Base-by-base conservation (phyloP, 352 stramenopile species). In the Peronosclerospora sorghi region DNA sequence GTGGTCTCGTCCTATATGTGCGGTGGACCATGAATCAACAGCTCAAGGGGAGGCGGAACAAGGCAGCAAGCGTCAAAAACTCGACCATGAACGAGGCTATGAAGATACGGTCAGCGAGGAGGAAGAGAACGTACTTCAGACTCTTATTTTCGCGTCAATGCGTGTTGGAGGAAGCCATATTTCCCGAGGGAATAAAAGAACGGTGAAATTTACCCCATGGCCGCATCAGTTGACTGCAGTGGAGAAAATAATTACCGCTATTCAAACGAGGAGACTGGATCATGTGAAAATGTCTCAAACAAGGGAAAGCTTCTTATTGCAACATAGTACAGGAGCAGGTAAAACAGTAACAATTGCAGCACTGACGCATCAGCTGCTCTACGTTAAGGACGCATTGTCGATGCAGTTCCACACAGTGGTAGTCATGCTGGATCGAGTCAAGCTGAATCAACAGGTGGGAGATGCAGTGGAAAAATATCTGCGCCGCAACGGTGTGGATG, bases 341-440 rank as follows among this genome's bases (percentile, higher is more conserved):
- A 91, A 91, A 54, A 87, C 75, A 20, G 35, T 85, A 38, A 90
- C 78, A 8, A 86, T 90, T 38, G 73, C 73, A 5, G 75, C 73
- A 9, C 40, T 86, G 34, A 56, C 78, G 1, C 62, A 90, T 26
- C 78, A 87, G 48, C 49, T 91, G 17, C 45, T 91, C 19, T 74
- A 73, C 30, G 56, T 68, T 2, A 65, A 62, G 24, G 75, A 88
- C 48, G 17, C 38, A 4, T 13, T 14, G 2, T 50, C 37, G 0
- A 36, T 58, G 13, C 71, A 71, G 28, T 91, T 87, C 47, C 75
- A 89, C 54, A 87, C 79, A 2, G 48, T 91, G 8, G 56, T 91
- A 29, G 59, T 91, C 51, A 50, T 91, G 34, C 59, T 86, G 32
- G 79, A 91, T 32, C 72, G 79, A 32, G 75, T 91, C n/a, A 87